Evolutionary conservation across 176 grass and related monocot species (phyloP).

Genomic region (Oryza brachyantha): DNA sequence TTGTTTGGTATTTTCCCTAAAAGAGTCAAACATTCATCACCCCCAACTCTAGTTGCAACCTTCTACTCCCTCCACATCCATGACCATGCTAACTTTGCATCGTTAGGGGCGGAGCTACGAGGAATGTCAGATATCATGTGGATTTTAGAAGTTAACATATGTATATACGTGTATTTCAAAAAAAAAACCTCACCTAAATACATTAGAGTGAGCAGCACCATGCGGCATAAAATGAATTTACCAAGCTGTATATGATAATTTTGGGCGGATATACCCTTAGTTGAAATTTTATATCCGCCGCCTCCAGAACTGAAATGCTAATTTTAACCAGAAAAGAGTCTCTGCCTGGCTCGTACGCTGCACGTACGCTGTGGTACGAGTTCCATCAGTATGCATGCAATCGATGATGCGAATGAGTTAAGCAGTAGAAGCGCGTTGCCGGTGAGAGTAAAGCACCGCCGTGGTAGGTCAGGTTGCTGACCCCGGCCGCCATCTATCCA

Average conservation of each 20-base stretch:
- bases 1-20: too few relatives aligned
- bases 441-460: slow-evolving; percentile 42
- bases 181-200: too few relatives aligned
- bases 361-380: neutral
- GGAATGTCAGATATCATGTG: too few relatives aligned
- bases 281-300: too few relatives aligned
- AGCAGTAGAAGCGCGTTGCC: neutral
- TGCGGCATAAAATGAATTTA: too few relatives aligned
- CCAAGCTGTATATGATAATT: too few relatives aligned
- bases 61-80: neutral
- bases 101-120: too few relatives aligned
- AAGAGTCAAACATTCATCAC: too few relatives aligned
- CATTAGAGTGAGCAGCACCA: too few relatives aligned
- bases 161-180: too few relatives aligned
- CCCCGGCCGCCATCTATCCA: neutral
- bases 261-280: too few relatives aligned
- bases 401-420: neutral
- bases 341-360: neutral
- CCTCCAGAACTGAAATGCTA: neutral
- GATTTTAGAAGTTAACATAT: too few relatives aligned
- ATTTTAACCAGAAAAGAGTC: neutral
- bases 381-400: neutral
- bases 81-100: neutral
- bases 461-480: slow-evolving; percentile 10
- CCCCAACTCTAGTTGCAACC: neutral